Evolutionary conservation across 495 filamentous ascomycete species (phyloP).

Genomic region (Cryomyces minteri): DNA sequence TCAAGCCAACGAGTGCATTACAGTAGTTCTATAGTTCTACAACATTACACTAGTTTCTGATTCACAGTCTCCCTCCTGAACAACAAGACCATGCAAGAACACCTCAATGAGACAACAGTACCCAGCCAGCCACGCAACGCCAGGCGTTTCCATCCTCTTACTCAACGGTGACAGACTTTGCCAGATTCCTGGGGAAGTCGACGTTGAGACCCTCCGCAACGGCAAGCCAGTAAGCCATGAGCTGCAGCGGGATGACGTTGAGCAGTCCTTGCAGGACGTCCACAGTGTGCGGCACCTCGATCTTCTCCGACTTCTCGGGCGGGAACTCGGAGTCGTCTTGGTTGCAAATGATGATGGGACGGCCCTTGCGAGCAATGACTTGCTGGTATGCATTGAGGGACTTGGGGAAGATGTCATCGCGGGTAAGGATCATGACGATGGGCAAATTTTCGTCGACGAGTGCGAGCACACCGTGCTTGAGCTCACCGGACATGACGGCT

Average conservation of each 20-base stretch:
- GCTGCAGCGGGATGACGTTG: conserved; percentile 92
- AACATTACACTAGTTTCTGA: too few species aligned
- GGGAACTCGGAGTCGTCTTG: conserved; percentile 75
- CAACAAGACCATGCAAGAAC: too few species aligned
- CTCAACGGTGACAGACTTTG: conserved; percentile 98
- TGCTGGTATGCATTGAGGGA: conserved; percentile 98
- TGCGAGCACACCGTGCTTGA: conserved; percentile 95
- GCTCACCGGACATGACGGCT: conserved; percentile 97
- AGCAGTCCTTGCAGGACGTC: conserved; percentile 90
- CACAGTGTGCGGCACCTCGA: conserved; percentile 89
- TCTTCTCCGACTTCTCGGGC: conserved; percentile 75
- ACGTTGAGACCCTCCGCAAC: conserved; percentile 92
- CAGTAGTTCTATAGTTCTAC: too few species aligned
- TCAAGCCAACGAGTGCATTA: too few species aligned
- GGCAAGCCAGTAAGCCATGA: conserved; percentile 97
- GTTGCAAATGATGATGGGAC: conserved; percentile 98
- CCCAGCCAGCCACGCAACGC: too few species aligned
- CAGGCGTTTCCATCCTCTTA: conserved; percentile 21
- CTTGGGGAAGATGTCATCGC: conserved; percentile 89
- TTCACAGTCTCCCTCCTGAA: too few species aligned
- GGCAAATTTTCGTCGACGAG: conserved; percentile 95
- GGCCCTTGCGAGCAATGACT: conserved; percentile 84
- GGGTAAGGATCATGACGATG: conserved; percentile 98
- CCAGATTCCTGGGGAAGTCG: conserved; percentile 92
- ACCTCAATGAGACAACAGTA: too few species aligned